Evolutionary conservation across 371 early-diverging fungal species (phyloP), one percentile per base, ranked within the genome.

Genomic region (Mortierella sp.): DNA sequence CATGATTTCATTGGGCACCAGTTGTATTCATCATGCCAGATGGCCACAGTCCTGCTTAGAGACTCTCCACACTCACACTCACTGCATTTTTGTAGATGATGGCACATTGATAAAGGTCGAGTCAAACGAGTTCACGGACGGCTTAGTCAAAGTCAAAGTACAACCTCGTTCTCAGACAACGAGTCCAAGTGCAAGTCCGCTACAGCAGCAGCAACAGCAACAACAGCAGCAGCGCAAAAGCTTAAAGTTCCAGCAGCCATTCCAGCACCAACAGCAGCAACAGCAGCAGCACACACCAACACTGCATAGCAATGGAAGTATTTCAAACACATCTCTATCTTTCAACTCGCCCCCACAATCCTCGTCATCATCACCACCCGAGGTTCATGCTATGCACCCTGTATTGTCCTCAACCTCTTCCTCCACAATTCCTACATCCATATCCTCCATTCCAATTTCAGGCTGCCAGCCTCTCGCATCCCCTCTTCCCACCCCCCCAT

Each of bases 171-270:
- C 61, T 31, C 54, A 60, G 31, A 39, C 41, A 38, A 34, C 28
- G 10, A 54, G 56, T n/a, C 61, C 59, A 16, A 41, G 43, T 43
- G 50, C 58, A 8, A 68, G 62, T 31, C 62, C 69, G 2, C 51
- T 24, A 10, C 68, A 61, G 49, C 48, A 42, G 9, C 57, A 65
- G 43, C 51, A 28, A 21, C 49, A 39, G 21, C 51, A 38, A 38
- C 57, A 52, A 39, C 54, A 54, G 42, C 55, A 56, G 41, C 43
- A 30, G 1, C 51, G 56, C 61, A 68, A 51, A 14, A 21, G 45
- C 27, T 34, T n/a, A 43, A 59, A 60, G 27, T 51, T 38, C 23
- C 49, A 52, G 46, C 48, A 58, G 14, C 45, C 57, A 26, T n/a
- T n/a, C n/a, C n/a, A n/a, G n/a, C n/a, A n/a, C n/a, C n/a, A n/a